phyloP scores from a whole-genome alignment of 768 basidiomycete genomes.

The Hygrophoropsis aurantiaca region DNA sequence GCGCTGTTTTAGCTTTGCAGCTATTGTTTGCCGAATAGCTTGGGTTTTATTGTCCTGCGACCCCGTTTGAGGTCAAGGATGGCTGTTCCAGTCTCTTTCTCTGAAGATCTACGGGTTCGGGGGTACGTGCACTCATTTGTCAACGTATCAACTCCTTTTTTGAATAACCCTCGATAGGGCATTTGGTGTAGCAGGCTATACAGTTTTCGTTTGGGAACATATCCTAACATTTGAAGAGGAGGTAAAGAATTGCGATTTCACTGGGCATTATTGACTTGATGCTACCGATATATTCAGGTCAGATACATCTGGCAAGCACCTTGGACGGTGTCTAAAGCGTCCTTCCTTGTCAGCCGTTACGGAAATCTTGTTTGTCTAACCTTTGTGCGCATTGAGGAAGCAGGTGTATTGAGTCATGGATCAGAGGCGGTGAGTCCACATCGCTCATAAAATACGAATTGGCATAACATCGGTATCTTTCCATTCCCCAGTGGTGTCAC shows the following conservation, averaged over 20 bases:
- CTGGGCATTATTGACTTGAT: conserved; percentile 13
- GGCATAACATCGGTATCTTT: too few species aligned
- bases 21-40: too few species aligned
- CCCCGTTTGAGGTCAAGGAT: too few species aligned
- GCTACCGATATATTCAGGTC: background rate
- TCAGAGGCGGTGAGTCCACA: too few species aligned
- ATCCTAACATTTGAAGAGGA: conserved; percentile 25
- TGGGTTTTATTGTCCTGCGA: too few species aligned
- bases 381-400: conserved; percentile 16
- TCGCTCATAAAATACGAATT: too few species aligned
- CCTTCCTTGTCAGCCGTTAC: conserved; percentile 20
- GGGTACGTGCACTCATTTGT: conserved; percentile 14
- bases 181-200: conserved; percentile 11
- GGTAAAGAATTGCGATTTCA: conserved; percentile 6
- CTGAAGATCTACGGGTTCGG: conserved; percentile 37
- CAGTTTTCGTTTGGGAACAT: conserved; percentile 25
- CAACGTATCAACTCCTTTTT: conserved; percentile 18
- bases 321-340: conserved; percentile 10
- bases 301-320: conserved; percentile 11
- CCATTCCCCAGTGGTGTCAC: too few species aligned
- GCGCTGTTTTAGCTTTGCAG: too few species aligned
- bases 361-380: conserved; percentile 16
- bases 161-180: conserved; percentile 6
- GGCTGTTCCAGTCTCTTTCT: conserved; percentile 36
- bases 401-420: background rate